Evolutionary conservation across 441 rosid genomes (phyloP).

Genomic region (Biscutella auriculata): DNA sequence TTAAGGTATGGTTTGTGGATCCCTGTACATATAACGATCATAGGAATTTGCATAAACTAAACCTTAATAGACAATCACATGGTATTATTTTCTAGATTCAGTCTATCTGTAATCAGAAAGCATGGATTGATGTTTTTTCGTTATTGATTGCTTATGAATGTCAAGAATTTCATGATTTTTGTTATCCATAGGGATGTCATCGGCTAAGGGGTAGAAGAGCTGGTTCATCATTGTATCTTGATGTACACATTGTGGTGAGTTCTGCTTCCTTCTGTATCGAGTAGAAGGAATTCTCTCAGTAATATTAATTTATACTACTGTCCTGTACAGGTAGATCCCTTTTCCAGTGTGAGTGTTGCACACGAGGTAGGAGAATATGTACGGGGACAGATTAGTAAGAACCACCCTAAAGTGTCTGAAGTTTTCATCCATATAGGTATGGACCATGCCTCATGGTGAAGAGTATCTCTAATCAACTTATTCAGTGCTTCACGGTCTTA

Average conservation of each 20-base stretch:
- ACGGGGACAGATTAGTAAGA: slow-evolving; percentile 48
- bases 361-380: slow-evolving; percentile 81
- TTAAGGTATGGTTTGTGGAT: slow-evolving; percentile 39
- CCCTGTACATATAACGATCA: slow-evolving; percentile 2
- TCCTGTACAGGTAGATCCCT: slow-evolving; percentile 71
- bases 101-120: slow-evolving; percentile 2
- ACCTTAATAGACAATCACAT: neutral
- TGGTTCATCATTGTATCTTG: slow-evolving; percentile 79
- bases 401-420: slow-evolving; percentile 70
- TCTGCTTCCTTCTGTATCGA: slow-evolving; percentile 1
- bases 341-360: slow-evolving; percentile 78
- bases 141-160: neutral
- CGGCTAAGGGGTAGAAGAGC: slow-evolving; percentile 94
- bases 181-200: slow-evolving; percentile 64
- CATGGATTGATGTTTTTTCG: neutral
- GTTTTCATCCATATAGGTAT: slow-evolving; percentile 91
- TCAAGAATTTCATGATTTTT: slow-evolving; percentile 1
- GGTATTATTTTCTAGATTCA: neutral
- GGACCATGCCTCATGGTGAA: neutral
- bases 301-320: neutral
- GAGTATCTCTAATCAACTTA: slow-evolving; percentile 1
- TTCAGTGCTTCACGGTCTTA: neutral
- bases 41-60: neutral
- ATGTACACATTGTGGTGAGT: slow-evolving; percentile 87
- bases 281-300: neutral